These are phyloP conservation scores for Astragalus membranaceus DNA, from an alignment of 306 rosid genomes.

Conservation along the genomic window DNA sequence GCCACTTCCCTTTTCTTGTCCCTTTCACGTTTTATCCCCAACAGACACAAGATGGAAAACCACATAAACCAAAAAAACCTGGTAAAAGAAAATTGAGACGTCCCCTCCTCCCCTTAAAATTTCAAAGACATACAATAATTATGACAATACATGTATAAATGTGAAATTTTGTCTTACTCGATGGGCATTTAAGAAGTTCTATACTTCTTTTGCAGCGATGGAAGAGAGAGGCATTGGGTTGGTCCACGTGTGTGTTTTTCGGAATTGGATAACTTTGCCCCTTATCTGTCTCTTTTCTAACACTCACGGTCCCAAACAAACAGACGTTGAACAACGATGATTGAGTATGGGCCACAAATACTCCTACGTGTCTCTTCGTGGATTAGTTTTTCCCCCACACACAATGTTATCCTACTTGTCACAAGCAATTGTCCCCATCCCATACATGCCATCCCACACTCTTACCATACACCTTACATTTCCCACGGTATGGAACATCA, in stretches of 20 bases:
- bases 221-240: background rate
- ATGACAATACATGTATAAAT: background rate
- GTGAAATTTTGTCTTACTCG: background rate
- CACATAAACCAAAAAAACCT: too few species aligned
- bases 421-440: background rate
- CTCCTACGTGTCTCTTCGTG: constrained; percentile 20
- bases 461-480: background rate
- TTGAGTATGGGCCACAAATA: background rate
- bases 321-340: background rate
- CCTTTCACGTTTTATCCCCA: too few species aligned
- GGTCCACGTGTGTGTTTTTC: constrained; percentile 39
- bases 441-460: background rate
- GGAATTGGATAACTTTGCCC: constrained; percentile 26
- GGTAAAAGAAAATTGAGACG: too few species aligned
- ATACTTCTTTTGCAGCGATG: background rate
- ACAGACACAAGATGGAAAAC: too few species aligned
- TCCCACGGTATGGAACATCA: background rate
- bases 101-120: too few species aligned
- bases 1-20: too few species aligned
- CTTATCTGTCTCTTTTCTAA: background rate
- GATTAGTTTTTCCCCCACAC: background rate
- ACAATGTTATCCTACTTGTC: constrained; percentile 20
- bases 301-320: background rate
- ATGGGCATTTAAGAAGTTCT: background rate
- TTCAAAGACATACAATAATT: background rate